phyloP scores from a whole-genome alignment of 306 rosid species.

The Amphicarpaea edgeworthii region DNA sequence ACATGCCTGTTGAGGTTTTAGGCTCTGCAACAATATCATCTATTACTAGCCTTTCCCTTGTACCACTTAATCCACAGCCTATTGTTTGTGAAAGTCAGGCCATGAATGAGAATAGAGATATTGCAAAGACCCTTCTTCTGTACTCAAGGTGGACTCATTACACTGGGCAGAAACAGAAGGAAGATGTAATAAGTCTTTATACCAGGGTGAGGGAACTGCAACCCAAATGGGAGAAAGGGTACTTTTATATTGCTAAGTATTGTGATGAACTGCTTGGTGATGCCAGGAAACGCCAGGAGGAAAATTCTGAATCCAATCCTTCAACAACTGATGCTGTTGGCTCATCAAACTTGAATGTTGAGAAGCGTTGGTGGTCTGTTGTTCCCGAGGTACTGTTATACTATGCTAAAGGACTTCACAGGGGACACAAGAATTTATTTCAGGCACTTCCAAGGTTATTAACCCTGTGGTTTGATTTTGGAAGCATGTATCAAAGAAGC shows the following conservation, averaged over 20 bases:
- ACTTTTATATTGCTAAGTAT: constrained; percentile 89
- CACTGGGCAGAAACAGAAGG: constrained; percentile 99
- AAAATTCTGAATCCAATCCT: constrained; percentile 64
- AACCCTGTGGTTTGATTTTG: constrained; percentile 98
- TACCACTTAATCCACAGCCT: constrained; percentile 71
- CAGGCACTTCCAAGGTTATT: constrained; percentile 97
- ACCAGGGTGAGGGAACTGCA: constrained; percentile 92
- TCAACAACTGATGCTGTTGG: constrained; percentile 62
- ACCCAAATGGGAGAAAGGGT: constrained; percentile 97
- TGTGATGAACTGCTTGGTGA: constrained; percentile 93
- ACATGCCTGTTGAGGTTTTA: constrained; percentile 83
- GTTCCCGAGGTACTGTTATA: constrained; percentile 87
- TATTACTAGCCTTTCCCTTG: constrained; percentile 85
- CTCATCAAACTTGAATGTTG: constrained; percentile 66
- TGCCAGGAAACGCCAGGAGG: constrained; percentile 97
- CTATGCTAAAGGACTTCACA: constrained; percentile 94
- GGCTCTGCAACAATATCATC: constrained; percentile 85
- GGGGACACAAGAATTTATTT: constrained; percentile 96
- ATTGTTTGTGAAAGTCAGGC: constrained; percentile 74
- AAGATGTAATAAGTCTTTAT: constrained; percentile 84
- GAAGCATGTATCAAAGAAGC: constrained; percentile 77
- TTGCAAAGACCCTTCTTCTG: constrained; percentile 92
- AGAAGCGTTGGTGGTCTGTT: constrained; percentile 89
- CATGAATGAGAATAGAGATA: constrained; percentile 70
- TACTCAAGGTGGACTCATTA: constrained; percentile 96